Conservation (phyloP, 2,329 filamentous ascomycete genomes). For the Sporothrix phasma region DNA sequence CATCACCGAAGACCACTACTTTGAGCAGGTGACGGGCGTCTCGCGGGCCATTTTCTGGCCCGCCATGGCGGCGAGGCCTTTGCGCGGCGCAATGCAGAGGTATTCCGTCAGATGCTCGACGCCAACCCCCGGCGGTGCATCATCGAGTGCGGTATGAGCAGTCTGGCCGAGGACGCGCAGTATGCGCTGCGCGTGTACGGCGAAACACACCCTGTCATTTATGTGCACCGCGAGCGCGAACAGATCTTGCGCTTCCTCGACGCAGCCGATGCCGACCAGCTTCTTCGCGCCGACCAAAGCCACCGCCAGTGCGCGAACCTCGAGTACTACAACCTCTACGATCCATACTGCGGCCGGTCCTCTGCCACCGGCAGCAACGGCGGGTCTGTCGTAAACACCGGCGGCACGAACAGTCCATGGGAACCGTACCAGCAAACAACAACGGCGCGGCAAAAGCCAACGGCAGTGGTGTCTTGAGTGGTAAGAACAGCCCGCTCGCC, state of each 20-base stretch:
- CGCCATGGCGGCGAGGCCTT: slow-evolving; percentile 52
- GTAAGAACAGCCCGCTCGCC: slow-evolving; percentile 16
- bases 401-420: slow-evolving; percentile 17
- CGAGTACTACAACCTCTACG: slow-evolving; percentile 61
- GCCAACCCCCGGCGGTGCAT: slow-evolving; percentile 51
- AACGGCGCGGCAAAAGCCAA: neutral
- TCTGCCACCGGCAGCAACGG: slow-evolving; percentile 19
- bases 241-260: slow-evolving; percentile 51
- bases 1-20: slow-evolving; percentile 58
- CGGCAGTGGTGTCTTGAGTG: neutral
- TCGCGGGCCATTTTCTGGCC: slow-evolving; percentile 51
- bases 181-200: slow-evolving; percentile 48
- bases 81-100: slow-evolving; percentile 49
- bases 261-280: slow-evolving; percentile 42
- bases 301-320: slow-evolving; percentile 57
- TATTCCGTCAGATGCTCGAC: slow-evolving; percentile 51
- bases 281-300: slow-evolving; percentile 44
- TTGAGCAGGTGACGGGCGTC: slow-evolving; percentile 53
- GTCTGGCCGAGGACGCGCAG: slow-evolving; percentile 51
- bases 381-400: neutral
- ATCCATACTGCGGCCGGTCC: slow-evolving; percentile 28
- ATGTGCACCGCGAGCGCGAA: slow-evolving; percentile 55
- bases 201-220: slow-evolving; percentile 57
- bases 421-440: neutral
- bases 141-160: slow-evolving; percentile 58